Conservation (phyloP, 78 protist genomes). For the Speleostelium caveatum region DNA sequence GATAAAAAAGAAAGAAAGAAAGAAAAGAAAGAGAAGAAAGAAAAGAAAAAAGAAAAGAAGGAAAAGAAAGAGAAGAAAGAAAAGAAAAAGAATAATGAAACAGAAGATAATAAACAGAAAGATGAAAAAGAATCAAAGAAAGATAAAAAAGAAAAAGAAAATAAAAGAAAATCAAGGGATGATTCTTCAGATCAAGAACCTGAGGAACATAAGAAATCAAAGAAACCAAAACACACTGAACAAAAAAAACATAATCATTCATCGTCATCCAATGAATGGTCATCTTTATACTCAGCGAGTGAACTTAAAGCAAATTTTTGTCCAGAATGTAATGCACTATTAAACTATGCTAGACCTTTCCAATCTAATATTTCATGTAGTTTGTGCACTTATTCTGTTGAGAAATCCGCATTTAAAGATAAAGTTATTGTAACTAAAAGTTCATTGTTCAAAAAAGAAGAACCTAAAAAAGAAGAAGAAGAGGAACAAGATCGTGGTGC, state of each 20-base stretch:
- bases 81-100: not conserved
- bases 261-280: conserved; percentile 1
- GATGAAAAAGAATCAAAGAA: conserved; percentile 18
- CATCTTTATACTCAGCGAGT: conserved; percentile 16
- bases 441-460: conserved; percentile 36
- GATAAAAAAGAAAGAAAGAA: not conserved
- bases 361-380: conserved; percentile 6
- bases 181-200: not conserved
- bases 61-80: not conserved
- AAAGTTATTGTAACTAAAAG: conserved; percentile 37
- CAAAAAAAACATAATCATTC: not conserved
- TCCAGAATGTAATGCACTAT: conserved; percentile 61
- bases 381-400: conserved; percentile 26
- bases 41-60: conserved; percentile 5
- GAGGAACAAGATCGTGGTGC: conserved; percentile 81
- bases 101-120: conserved; percentile 7
- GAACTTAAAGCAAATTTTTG: conserved; percentile 76
- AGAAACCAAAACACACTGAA: not conserved
- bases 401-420: not conserved
- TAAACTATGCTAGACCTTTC: conserved; percentile 32
- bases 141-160: not conserved
- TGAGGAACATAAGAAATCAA: not conserved
- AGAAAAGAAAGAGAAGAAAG: conserved; percentile 16
- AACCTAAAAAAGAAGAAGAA: not conserved
- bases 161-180: not conserved